Base-by-base conservation (phyloP, 345 rosid genomes). In the Lepidium didymum region DNA sequence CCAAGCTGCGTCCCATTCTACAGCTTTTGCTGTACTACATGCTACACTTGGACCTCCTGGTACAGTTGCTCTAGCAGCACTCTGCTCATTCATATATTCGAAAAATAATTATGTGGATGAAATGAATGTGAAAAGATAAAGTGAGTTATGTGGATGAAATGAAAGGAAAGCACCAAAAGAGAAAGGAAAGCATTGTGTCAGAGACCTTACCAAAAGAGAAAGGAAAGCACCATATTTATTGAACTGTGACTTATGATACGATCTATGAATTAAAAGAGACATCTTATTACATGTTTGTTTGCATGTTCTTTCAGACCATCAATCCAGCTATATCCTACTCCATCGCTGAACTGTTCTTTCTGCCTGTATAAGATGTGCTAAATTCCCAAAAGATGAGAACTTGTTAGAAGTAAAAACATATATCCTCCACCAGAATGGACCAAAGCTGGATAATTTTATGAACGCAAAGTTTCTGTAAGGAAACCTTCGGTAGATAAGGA, bases 31-130 rank as follows among this genome's bases (percentile, higher is more conserved):
- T 7, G 92, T 83, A 38, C 96, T 89, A 84, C 96, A 89, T 9
- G 96, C 96, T 41, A 89, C 82, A 70, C 92, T 87, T 56, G 96
- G 96, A 58, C 96, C 96, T 73, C 91, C 92, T 44, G 96, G 96
- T 57, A 89, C 96, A 0, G 92, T 89, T 16, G 78, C 79, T 84
- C 92, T 82, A 47, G 96, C 96, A 56, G 92, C 87, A 33, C 81
- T 82, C 96, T 89, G 27, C 35, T 55, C 69, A 77, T 71, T 67
- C 73, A 53, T 16, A 79, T 25, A 77, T 14, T 42, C 60, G 27
- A 64, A 4, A 29, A n/a, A 35, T 41, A 35, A 15, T 10, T 35
- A 25, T 2, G 52, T 31, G 0, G 42, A 36, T 55, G 40, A 51
- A 13, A 67, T 14, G 53, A 15, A 29, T n/a, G n/a, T n/a, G n/a